Conservation (phyloP, 2,329 filamentous ascomycete genomes). For the Decorospora gaudefroyi region DNA sequence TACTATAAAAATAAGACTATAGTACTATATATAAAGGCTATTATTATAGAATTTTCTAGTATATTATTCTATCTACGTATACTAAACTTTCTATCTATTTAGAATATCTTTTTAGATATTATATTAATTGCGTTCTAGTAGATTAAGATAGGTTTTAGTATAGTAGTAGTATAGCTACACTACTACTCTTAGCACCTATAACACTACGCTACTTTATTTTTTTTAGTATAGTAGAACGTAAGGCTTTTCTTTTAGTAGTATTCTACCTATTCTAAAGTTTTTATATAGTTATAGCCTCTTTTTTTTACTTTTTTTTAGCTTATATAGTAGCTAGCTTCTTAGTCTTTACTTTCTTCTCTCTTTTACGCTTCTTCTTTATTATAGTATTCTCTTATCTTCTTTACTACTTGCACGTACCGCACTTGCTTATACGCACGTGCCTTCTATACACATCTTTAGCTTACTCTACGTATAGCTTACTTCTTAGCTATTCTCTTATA, state of each 20-base stretch:
- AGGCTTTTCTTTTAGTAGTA: not conserved
- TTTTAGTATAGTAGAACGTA: not conserved
- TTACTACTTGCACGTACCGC: too few species aligned
- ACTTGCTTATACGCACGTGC: too few species aligned
- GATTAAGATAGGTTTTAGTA: too few species aligned
- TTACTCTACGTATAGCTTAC: too few species aligned
- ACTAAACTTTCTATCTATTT: not conserved
- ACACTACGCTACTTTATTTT: not conserved
- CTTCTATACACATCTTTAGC: too few species aligned
- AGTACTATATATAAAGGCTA: not conserved
- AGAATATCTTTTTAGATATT: not conserved
- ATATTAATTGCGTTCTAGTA: too few species aligned
- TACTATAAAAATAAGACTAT: not conserved
- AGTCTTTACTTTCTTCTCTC: too few species aligned
- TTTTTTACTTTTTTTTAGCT: not conserved
- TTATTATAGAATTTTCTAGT: not conserved
- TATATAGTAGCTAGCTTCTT: too few species aligned
- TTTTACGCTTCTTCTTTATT: too few species aligned
- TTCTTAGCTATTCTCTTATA: too few species aligned
- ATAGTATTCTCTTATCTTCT: too few species aligned
- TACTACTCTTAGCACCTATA: not conserved
- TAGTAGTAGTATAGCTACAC: not conserved
- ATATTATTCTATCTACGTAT: not conserved
- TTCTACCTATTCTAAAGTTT: not conserved
- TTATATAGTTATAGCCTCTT: not conserved